A percentile compares a stretch with the other conserved stretches of the same genome.
phyloP scores from a whole-genome alignment of 2,329 filamentous ascomycete genomes.

The Microsporum ferrugineum region DNA sequence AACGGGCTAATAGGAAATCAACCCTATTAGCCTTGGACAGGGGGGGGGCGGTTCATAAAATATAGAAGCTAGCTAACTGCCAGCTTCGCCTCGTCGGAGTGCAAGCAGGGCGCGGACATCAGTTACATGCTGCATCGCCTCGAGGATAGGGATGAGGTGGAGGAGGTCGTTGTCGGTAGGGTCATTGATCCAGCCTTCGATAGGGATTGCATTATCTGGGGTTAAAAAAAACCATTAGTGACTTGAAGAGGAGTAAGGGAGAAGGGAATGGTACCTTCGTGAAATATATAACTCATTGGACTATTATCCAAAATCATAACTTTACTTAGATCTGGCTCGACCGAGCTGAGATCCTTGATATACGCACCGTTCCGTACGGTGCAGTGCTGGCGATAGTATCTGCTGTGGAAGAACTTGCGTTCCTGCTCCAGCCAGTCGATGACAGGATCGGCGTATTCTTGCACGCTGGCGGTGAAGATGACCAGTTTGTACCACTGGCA shows the following conservation, averaged over 20 bases:
- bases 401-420: constrained; percentile 84
- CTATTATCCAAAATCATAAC: constrained; percentile 99
- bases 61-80: constrained; percentile 18
- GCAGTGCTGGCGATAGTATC: constrained; percentile 96
- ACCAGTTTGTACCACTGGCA: constrained; percentile 98
- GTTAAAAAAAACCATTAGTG: not conserved
- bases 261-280: constrained; percentile 59
- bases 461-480: constrained; percentile 91
- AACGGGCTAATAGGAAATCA: not conserved
- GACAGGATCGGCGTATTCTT: constrained; percentile 96
- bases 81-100: constrained; percentile 66
- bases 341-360: constrained; percentile 92
- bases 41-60: not conserved
- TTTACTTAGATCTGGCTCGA: constrained; percentile 92
- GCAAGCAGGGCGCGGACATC: constrained; percentile 87
- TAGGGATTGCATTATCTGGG: constrained; percentile 93
- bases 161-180: constrained; percentile 92
- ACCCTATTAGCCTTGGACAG: not conserved
- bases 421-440: constrained; percentile 98
- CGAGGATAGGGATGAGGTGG: constrained; percentile 81
- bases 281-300: constrained; percentile 95
- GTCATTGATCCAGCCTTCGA: constrained; percentile 98
- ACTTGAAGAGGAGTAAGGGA: constrained; percentile 3
- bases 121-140: constrained; percentile 91
- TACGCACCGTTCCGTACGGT: constrained; percentile 91